Base-by-base conservation (phyloP, 2,329 filamentous ascomycete species). In the Cercospora sp. region DNA sequence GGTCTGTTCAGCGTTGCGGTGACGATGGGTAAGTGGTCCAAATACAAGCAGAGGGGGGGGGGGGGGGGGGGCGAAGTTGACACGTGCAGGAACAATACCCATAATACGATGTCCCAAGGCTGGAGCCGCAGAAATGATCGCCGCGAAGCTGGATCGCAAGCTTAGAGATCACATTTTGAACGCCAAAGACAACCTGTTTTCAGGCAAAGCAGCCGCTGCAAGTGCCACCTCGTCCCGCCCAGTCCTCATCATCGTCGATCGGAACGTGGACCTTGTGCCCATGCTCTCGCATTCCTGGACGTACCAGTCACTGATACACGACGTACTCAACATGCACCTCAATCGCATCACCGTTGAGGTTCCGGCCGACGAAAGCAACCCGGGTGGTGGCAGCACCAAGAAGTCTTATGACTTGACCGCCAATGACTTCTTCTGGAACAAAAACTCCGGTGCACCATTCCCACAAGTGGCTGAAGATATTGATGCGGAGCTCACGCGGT, bases 211-310 rank as follows among this genome's bases (percentile, higher is more conserved):
- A 62, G 86, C 91, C 69, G 86, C 89, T 55, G 86, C 90, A 69
- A 85, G 89, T 1, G 81, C 85, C 16, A 90, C 91, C 0, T 87
- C 89, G 8, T 91, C 92, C 26, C 85, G 96, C 60, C 95, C 96
- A 0, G 93, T 98, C 0, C 87, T 99, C 57, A 89, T 99, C 72
- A 91, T 99, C 63, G 90, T 98, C 59, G 95, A 99, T 80, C 90
- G 95, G 73, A 98, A 97, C 76, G 90, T 99, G 55, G 95, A 99
- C 79, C 82, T 99, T 63, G 93, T 97, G 71, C 94, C 95, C 2
- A 98, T 99, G 95, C 86, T 99, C n/a, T 97, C 94, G 13, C 95
- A 99, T 81, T 97, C 94, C 1, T 94, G 91, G 91, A 93, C 88
- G 3, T 91, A 97, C 75, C 93, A 97, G 79, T 95, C 92, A 7